Evolutionary conservation across 2,329 filamentous ascomycete genomes (phyloP).

Genomic region (Pseudogymnoascus sp.): DNA sequence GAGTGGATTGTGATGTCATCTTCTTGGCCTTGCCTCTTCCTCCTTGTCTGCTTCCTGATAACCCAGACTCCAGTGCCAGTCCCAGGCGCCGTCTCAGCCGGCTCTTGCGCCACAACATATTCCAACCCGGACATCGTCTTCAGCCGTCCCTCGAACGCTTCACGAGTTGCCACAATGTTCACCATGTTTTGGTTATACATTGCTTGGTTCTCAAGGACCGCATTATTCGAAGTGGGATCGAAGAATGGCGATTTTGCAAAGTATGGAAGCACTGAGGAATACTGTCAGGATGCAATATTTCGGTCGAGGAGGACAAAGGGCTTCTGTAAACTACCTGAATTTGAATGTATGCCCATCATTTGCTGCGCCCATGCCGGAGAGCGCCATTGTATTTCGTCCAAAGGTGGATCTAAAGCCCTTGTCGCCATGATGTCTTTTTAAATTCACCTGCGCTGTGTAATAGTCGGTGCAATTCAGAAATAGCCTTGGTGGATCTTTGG

Average conservation of each 20-base stretch:
- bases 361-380: slow-evolving; percentile 40
- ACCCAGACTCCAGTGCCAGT: slow-evolving; percentile 58
- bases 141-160: slow-evolving; percentile 53
- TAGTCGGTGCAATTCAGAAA: slow-evolving; percentile 5
- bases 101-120: slow-evolving; percentile 57
- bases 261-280: slow-evolving; percentile 48
- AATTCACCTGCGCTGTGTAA: background rate
- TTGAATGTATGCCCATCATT: slow-evolving; percentile 52
- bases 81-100: slow-evolving; percentile 53
- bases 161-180: slow-evolving; percentile 49
- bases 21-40: slow-evolving; percentile 45
- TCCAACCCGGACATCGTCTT: slow-evolving; percentile 58
- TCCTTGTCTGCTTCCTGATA: slow-evolving; percentile 57
- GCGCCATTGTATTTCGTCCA: slow-evolving; percentile 62
- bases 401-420: slow-evolving; percentile 35
- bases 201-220: slow-evolving; percentile 52
- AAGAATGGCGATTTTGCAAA: slow-evolving; percentile 61
- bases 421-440: background rate
- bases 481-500: slow-evolving; percentile 6
- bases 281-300: background rate
- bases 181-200: slow-evolving; percentile 51
- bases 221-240: slow-evolving; percentile 59
- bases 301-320: background rate
- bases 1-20: slow-evolving; percentile 52
- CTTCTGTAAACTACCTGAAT: slow-evolving; percentile 28